phyloP scores from a whole-genome alignment of 257 asterid species.

The Nicotiana paniculata region DNA sequence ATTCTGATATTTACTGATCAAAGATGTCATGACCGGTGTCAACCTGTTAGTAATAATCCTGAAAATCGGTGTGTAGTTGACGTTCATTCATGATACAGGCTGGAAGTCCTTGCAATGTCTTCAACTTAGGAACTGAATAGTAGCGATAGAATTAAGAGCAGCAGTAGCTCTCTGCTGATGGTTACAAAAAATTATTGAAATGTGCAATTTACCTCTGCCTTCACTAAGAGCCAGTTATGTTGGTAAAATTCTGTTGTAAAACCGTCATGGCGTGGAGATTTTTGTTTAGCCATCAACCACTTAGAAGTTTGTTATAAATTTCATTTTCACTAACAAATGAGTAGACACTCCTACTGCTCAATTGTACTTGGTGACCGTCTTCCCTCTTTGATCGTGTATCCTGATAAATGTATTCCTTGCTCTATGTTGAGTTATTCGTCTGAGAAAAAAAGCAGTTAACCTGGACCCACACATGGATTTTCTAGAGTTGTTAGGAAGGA shows the following conservation, averaged over 20 bases:
- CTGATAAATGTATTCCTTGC: background rate
- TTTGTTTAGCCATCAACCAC: background rate
- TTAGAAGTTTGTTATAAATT: background rate
- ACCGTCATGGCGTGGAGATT: background rate
- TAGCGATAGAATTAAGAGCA: background rate
- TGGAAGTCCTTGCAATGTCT: background rate
- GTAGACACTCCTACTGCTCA: background rate
- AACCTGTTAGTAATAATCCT: background rate
- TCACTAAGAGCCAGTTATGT: background rate
- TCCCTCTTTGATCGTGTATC: background rate
- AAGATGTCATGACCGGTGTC: background rate
- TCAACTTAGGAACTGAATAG: too few relatives aligned
- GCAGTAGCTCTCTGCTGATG: background rate
- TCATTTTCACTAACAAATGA: background rate
- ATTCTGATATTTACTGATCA: background rate
- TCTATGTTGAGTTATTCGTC: background rate
- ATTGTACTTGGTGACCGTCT: background rate
- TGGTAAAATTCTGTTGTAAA: background rate
- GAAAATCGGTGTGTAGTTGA: background rate
- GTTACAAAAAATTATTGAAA: background rate
- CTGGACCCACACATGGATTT: too few relatives aligned
- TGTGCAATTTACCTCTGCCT: background rate
- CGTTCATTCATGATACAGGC: background rate
- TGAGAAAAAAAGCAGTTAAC: background rate
- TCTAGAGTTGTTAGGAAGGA: too few relatives aligned